These are phyloP conservation scores for Aspergillus olivimuriae DNA, from an alignment of 495 filamentous ascomycete genomes.

Conservation along the genomic window DNA sequence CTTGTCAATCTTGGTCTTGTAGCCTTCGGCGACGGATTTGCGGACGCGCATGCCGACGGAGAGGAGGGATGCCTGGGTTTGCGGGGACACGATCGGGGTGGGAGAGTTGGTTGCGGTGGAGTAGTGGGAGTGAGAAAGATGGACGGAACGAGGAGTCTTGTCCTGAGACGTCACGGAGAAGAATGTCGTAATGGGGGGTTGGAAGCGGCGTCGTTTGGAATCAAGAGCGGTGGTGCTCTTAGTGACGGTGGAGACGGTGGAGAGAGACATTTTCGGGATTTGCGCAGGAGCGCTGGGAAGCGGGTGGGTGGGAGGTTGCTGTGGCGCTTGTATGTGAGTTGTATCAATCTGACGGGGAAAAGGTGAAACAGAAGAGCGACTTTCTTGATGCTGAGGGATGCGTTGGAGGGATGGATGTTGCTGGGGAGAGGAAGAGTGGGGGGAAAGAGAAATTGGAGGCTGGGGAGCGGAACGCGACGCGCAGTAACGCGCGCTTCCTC, in stretches of 20 bases:
- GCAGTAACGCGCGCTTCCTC: conserved; percentile 3
- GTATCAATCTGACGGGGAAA: no score
- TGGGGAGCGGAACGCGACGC: conserved; percentile 14
- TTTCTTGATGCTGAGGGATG: neutral
- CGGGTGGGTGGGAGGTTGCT: conserved; percentile 1
- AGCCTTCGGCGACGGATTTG: conserved; percentile 86
- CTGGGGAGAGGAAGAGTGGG: neutral
- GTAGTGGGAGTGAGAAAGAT: conserved; percentile 37
- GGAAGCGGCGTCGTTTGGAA: conserved; percentile 42
- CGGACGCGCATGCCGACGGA: conserved; percentile 89
- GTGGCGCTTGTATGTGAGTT: no score
- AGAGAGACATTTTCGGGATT: conserved; percentile 3
- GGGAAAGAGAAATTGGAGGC: conserved; percentile 10
- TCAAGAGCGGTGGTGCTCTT: conserved; percentile 15
- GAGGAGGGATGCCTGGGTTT: conserved; percentile 70
- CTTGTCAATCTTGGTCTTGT: conserved; percentile 57
- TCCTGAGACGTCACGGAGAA: conserved; percentile 20
- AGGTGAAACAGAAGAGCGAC: no score
- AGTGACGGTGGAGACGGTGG: neutral
- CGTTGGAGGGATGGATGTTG: neutral
- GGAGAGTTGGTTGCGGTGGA: conserved; percentile 35
- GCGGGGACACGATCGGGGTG: conserved; percentile 47
- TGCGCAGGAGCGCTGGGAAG: neutral
- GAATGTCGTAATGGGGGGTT: conserved; percentile 41
- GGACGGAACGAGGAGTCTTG: conserved; percentile 9